Base-by-base conservation (phyloP, 257 asterid species). In the Knoxia roxburghii region DNA sequence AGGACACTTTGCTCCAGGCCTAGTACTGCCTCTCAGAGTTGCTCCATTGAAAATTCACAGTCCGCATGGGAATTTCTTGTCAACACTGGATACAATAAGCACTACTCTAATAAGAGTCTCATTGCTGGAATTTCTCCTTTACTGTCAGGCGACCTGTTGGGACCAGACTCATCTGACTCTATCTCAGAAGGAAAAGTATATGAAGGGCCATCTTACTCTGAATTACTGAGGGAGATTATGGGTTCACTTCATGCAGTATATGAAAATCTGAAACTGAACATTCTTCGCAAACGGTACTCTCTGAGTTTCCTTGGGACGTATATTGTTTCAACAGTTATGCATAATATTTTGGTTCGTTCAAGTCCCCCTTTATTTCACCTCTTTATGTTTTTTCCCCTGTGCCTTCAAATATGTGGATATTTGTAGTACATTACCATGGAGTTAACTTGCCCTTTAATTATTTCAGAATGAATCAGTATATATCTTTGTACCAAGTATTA, bases 11-110 rank as follows among this genome's bases (percentile, higher is more conserved):
- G 85, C 69, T 69, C 71, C 71, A 83, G 73, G 71, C 70, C 80
- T 66, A 70, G 40, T 58, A 64, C 30, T 59, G 33, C 77, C 67
- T 75, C 86, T 68, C 76, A 69, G 50, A 49, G 56, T 57, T 65
- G 64, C 68, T 43, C 88, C 55, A 81, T 76, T 75, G 73, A 82
- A 51, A 83, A 58, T 78, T 68, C 84, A 68, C 63, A 74, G 72
- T 79, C 96, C n/a, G 82, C 98, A 41, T 94, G 99, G 99, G 93
- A 90, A 72, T 94, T 85, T 81, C 93, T 94, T 61, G 70, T 82
- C 59, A 78, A 73, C 79, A 94, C 97, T 83, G 81, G 76, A 79
- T 94, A 87, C 79, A 82, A 83, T 78, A 82, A 76, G 56, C 84
- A 80, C 46, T 94, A 94, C 72, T 51, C 68, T 46, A 78, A 76